Evolutionary conservation across 179 eudicot species (phyloP).

Genomic region (Nepenthes alata): DNA sequence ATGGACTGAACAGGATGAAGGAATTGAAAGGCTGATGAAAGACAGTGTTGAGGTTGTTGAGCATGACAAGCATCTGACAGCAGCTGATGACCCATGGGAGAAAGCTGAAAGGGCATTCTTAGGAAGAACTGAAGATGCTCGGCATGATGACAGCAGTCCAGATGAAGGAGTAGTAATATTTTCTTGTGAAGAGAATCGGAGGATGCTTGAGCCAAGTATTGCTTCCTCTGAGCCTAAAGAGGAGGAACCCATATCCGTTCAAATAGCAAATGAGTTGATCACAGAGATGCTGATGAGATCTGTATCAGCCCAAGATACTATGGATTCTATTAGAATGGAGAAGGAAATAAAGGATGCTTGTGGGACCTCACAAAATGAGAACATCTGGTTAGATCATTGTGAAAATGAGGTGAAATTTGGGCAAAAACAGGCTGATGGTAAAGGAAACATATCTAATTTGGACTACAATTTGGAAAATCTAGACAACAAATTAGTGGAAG

Average conservation of each 20-base stretch:
- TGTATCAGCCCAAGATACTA: constrained; percentile 16
- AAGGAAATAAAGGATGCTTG: constrained; percentile 8
- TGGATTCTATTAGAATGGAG: constrained; percentile 17
- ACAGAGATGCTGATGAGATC: constrained; percentile 16
- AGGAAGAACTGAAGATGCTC: constrained; percentile 22
- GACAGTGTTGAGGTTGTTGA: constrained; percentile 6
- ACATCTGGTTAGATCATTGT: constrained; percentile 7
- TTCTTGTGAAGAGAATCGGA: constrained; percentile 15
- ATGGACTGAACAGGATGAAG: constrained; percentile 8
- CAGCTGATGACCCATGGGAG: constrained; percentile 14
- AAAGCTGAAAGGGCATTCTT: constrained; percentile 15
- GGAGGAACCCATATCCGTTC: constrained; percentile 12
- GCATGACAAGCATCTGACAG: constrained; percentile 11
- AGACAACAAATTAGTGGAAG: constrained; percentile 9
- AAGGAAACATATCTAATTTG: constrained; percentile 14
- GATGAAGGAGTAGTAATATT: constrained; percentile 2
- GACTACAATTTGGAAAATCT: constrained; percentile 14
- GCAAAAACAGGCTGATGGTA: constrained; percentile 13
- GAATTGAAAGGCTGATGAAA: constrained; percentile 5
- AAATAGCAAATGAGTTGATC: constrained; percentile 10
- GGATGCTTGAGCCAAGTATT: constrained; percentile 12
- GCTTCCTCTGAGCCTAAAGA: constrained; percentile 18
- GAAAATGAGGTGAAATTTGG: constrained; percentile 16
- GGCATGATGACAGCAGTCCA: constrained; percentile 11
- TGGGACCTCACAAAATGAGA: constrained; percentile 9